Evolutionary conservation across 495 filamentous ascomycete species (phyloP).

Genomic region (Aspergillus carlsbadensis): DNA sequence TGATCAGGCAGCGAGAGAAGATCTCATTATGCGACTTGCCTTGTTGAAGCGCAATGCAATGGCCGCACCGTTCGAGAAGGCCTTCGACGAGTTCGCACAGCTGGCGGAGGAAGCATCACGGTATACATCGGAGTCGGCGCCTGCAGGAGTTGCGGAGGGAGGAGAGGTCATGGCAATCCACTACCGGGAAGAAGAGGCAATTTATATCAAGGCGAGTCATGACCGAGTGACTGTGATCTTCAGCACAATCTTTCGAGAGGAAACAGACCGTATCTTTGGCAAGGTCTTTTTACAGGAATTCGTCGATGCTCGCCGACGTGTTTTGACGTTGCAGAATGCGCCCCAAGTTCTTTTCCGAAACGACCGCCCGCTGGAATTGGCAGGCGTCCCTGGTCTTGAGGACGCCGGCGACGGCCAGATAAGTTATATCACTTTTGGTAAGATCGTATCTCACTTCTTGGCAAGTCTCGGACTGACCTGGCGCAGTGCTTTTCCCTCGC

Average conservation of each 20-base stretch:
- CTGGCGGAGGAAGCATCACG: conserved; percentile 84
- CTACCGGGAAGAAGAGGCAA: conserved; percentile 98
- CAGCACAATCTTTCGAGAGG: conserved; percentile 95
- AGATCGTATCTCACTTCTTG: conserved; percentile 7
- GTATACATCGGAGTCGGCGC: conserved; percentile 87
- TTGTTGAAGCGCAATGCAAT: conserved; percentile 95
- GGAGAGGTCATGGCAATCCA: conserved; percentile 95
- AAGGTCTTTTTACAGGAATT: conserved; percentile 97
- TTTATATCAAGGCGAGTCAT: conserved; percentile 96
- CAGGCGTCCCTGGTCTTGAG: conserved; percentile 78
- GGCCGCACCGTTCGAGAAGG: conserved; percentile 96
- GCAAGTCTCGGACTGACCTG: background rate
- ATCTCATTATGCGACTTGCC: conserved; percentile 79
- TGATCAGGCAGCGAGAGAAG: conserved; percentile 76
- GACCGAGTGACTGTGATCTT: conserved; percentile 99
- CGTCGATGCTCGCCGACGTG: conserved; percentile 86
- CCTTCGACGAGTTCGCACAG: conserved; percentile 87
- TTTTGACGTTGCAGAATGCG: conserved; percentile 85
- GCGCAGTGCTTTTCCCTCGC: conserved; percentile 86
- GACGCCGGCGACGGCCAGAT: conserved; percentile 72
- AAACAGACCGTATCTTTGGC: conserved; percentile 94
- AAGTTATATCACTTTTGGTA: conserved; percentile 98
- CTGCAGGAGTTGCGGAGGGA: conserved; percentile 81
- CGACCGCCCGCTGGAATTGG: conserved; percentile 88
- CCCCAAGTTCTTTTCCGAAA: conserved; percentile 97